These are phyloP conservation scores for Penicillium roqueforti DNA, from an alignment of 495 filamentous ascomycete genomes.

Conservation along the genomic window DNA sequence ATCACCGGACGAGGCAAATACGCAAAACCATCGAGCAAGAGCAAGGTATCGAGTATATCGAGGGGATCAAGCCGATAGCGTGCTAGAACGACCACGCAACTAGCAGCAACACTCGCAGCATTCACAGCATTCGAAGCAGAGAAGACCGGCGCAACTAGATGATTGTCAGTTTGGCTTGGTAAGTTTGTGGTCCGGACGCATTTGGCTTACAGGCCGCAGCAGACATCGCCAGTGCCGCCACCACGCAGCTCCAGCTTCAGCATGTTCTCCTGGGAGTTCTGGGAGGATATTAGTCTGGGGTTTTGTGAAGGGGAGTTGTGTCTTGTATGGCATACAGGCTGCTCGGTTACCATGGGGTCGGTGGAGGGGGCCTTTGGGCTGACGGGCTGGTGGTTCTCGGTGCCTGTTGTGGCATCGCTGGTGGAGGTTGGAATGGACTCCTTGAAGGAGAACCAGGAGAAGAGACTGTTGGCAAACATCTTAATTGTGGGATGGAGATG, in stretches of 20 bases:
- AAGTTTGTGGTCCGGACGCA: not conserved
- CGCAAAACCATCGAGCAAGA: not conserved
- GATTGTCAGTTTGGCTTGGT: slow-evolving; percentile 4
- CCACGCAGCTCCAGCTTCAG: slow-evolving; percentile 44
- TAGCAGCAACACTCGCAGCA: slow-evolving; percentile 35
- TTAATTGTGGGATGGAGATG: slow-evolving; percentile 7
- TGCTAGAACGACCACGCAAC: not conserved
- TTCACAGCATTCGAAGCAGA: slow-evolving; percentile 43
- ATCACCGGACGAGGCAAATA: too few species aligned
- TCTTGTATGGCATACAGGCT: slow-evolving; percentile 30
- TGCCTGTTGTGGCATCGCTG: slow-evolving; percentile 33
- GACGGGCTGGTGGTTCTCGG: slow-evolving; percentile 35
- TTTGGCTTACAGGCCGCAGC: slow-evolving; percentile 43
- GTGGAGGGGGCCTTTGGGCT: slow-evolving; percentile 30
- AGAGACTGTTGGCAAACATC: slow-evolving; percentile 36
- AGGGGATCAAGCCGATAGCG: not conserved
- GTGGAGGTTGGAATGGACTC: slow-evolving; percentile 22
- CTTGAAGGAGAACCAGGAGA: slow-evolving; percentile 37
- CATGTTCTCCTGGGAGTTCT: slow-evolving; percentile 37
- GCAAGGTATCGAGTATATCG: not conserved
- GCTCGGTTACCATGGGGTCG: slow-evolving; percentile 29
- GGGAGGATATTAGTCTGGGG: not conserved
- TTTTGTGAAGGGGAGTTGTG: not conserved
- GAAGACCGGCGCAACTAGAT: slow-evolving; percentile 39
- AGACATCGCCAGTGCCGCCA: slow-evolving; percentile 39